phyloP scores from a whole-genome alignment of 2,329 filamentous ascomycete genomes.

The Scedosporium minutisporum region DNA sequence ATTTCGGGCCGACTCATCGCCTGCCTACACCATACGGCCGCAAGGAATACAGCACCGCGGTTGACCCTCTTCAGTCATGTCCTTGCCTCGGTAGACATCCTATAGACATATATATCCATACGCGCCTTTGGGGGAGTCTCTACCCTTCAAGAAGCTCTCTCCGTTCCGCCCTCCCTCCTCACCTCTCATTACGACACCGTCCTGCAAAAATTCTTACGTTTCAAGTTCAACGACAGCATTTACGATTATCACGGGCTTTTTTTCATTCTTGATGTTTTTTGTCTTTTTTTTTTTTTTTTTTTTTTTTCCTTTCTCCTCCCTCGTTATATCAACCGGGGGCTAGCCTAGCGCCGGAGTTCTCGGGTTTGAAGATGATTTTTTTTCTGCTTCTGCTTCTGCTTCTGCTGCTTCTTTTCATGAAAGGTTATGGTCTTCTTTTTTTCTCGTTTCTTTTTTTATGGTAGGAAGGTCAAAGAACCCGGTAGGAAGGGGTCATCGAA shows the following conservation, averaged over 20 bases:
- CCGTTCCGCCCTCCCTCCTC: too few species aligned
- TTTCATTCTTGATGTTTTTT: neutral
- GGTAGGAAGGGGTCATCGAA: neutral
- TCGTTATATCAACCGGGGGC: neutral
- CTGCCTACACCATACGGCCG: neutral
- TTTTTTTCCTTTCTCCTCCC: neutral
- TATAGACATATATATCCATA: neutral
- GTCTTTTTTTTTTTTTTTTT: neutral
- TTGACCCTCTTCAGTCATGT: neutral
- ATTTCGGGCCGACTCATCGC: neutral
- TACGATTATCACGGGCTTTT: neutral
- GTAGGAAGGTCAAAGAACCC: neutral
- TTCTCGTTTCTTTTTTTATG: neutral
- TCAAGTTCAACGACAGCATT: neutral
- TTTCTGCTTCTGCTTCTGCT: neutral
- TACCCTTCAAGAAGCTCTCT: neutral
- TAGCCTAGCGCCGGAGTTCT: constrained; percentile 4
- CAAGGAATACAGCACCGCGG: neutral
- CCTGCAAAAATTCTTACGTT: neutral
- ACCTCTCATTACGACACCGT: too few species aligned
- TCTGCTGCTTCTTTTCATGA: neutral
- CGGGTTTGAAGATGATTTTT: neutral
- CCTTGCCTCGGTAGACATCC: too few species aligned
- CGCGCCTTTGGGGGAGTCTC: neutral
- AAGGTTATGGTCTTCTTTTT: neutral